phyloP scores from a whole-genome alignment of 208 protist genomes.

The Naegleria lovaniensis region DNA sequence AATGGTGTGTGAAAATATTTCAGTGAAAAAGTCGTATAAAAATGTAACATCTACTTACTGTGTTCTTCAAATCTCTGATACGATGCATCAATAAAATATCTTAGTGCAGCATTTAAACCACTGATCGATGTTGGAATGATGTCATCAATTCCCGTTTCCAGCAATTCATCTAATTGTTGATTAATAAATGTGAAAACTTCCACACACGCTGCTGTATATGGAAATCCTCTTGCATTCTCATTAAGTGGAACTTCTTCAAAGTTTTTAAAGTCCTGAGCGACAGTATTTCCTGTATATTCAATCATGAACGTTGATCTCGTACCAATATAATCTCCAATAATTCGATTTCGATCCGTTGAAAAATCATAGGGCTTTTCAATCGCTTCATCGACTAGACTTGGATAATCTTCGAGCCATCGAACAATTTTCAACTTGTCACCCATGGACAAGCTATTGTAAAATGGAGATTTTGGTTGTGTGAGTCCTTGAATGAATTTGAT shows the following conservation, averaged over 20 bases:
- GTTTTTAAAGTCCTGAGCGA: neutral
- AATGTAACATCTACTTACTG: neutral
- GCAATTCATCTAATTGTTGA: neutral
- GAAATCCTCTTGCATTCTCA: neutral
- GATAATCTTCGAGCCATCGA: neutral
- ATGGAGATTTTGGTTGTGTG: neutral
- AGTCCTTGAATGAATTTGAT: neutral
- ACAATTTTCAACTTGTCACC: neutral
- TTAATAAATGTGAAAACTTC: constrained; percentile 13
- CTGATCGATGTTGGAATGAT: neutral
- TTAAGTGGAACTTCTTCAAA: neutral
- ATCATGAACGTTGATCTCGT: neutral
- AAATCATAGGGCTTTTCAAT: neutral
- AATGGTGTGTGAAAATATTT: too few relatives aligned
- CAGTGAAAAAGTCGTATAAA: too few relatives aligned
- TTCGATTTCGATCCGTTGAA: neutral
- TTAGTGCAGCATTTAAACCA: neutral
- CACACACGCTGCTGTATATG: neutral
- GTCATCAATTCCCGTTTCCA: neutral
- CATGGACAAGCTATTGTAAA: neutral
- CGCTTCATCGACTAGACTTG: neutral
- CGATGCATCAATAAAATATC: neutral
- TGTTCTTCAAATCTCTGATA: neutral
- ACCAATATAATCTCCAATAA: neutral
- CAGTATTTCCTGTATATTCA: neutral